These are phyloP conservation scores for Rhodotorula graminis DNA, from an alignment of 768 basidiomycete genomes.

Conservation along the genomic window DNA sequence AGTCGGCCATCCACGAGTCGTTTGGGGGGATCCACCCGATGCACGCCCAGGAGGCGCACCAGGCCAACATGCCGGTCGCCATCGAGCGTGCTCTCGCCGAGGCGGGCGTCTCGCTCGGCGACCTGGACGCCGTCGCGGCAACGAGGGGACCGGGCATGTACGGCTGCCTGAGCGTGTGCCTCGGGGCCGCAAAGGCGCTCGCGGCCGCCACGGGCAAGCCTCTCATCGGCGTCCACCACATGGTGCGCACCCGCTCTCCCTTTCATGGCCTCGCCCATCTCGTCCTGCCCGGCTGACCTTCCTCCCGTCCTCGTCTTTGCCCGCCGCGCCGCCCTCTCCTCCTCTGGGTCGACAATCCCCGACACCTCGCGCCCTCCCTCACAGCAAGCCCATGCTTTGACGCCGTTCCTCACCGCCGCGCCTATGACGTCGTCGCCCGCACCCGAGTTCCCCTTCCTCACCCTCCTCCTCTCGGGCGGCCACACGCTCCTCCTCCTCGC, in stretches of 20 bases:
- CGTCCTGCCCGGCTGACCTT: too few relatives aligned
- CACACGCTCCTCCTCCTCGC: slow-evolving; percentile 84
- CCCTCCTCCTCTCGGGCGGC: slow-evolving; percentile 85
- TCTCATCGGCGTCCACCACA: slow-evolving; percentile 81
- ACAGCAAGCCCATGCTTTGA: slow-evolving; percentile 90
- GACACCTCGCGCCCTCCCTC: too few relatives aligned
- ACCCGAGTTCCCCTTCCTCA: slow-evolving; percentile 75
- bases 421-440: slow-evolving; percentile 67
- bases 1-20: slow-evolving; percentile 54
- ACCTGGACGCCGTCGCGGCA: slow-evolving; percentile 82
- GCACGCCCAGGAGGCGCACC: slow-evolving; percentile 62
- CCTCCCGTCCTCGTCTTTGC: too few relatives aligned
- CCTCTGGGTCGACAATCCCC: too few relatives aligned
- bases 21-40: slow-evolving; percentile 48
- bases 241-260: slow-evolving; percentile 57
- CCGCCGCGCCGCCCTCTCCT: too few relatives aligned
- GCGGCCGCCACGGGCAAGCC: slow-evolving; percentile 74
- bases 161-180: slow-evolving; percentile 72
- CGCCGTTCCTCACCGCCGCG: slow-evolving; percentile 65
- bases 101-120: slow-evolving; percentile 57
- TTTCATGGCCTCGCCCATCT: too few relatives aligned
- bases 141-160: slow-evolving; percentile 72
- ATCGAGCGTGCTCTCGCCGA: slow-evolving; percentile 64
- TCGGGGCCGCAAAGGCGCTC: slow-evolving; percentile 76
- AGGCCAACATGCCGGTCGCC: slow-evolving; percentile 74